Base-by-base conservation (phyloP, 2,329 filamentous ascomycete genomes). In the Fusarium virguliforme region DNA sequence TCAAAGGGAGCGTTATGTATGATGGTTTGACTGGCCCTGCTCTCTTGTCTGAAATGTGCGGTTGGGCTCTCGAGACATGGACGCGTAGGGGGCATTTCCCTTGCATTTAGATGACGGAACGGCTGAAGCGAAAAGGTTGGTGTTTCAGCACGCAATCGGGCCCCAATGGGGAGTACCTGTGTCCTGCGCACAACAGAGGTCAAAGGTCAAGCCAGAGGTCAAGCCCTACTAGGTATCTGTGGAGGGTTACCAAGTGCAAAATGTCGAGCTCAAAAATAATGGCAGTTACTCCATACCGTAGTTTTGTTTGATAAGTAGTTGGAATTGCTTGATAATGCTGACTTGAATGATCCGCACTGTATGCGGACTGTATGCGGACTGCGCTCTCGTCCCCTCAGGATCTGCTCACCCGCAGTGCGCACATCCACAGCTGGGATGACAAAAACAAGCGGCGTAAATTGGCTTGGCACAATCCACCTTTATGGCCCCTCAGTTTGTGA, bases 311-410 rank as follows among this genome's bases (percentile, higher is more conserved):
- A 28, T 35, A 28, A 13, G 22, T 46, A 12, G 22, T 8, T 26
- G 38, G 43, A 41, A 54, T 60, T 58, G n/a, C 32, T 35, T 43
- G 30, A 60, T 50, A 43, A 62, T 57, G 34, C 54, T 32, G 60
- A 48, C 60, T 26, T 40, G 40, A 18, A 24, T 41, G 43, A 18
- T 13, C 43, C 62, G 35, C 58, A 63, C 53, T 66, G 46, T 66
- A 40, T 22, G 15, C 30, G 46, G 28, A 26, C 46, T 30, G n/a
- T 3, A 30, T 18, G 18, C 18, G 18, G 18, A 18, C 18, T 18
- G 26, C 18, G 15, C 26, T 15, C 41, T n/a, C 28, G 28, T 30
- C 41, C 41, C 24, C 41, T 46, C 41, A 46, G 41, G 41, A 28
- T 50, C 46, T 50, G 26, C 46, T 50, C 46, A 50, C 46, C 26